Evolutionary conservation across 176 grass and related monocot genomes (phyloP), one percentile per base, ranked within the genome.

Genomic region (Carex littledalei): DNA sequence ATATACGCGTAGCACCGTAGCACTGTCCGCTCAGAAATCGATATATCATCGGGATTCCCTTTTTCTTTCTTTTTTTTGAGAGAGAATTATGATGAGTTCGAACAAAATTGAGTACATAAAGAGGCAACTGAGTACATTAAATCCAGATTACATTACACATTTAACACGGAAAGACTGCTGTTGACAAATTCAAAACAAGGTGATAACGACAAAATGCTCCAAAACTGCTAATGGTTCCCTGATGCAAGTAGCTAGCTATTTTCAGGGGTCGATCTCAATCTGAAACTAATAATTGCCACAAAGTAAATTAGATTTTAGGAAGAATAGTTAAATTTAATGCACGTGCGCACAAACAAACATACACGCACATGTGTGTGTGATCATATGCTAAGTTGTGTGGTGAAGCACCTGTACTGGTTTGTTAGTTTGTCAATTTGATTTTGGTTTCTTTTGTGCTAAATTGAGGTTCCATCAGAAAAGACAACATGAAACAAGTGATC

Each of bases 121-220:
- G 18, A 56, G 52, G 52, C 52, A 78, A 56, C 17, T n/a, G 15
- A 57, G 52, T 78, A 68, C 61, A 67, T 20, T 49, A 83, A 81
- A 63, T 65, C 58, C 58, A 81, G 14, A 58, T 60, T 47, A 64
- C 50, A 57, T 29, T 57, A 81, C 58, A 65, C 56, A 81, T 61
- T 58, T 41, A 20, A 81, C 31, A 81, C 1, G 31, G 3, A 43
- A 81, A 22, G 58, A 65, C 41, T 2, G 43, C 29, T 68, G 61
- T 83, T 83, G 60, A 83, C 32, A 68, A 83, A 83, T 67, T 47
- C 5, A 83, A 83, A 83, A 83, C 49, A 69, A 52, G 81, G 5
- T 18, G 9, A 69, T 24, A 83, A 83, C 2, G 52, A 52, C 41
- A 68, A 35, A 68, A 69, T 68, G 64, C 41, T 83, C 45, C 81